Conservation (phyloP, 176 grass and related monocot genomes). For the Cymbopogon citratus region DNA sequence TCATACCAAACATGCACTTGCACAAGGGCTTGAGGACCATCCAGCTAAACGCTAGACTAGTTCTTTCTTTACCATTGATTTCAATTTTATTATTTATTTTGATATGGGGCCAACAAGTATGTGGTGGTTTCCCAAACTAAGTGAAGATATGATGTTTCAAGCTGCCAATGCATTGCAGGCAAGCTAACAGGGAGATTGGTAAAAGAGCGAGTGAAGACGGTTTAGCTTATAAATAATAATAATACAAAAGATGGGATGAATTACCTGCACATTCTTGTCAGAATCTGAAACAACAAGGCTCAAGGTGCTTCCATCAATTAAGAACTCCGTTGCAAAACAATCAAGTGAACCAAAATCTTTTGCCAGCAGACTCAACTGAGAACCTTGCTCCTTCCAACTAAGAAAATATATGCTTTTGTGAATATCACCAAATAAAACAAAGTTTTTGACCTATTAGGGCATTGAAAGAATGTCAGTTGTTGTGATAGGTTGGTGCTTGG, state of each 20-base stretch:
- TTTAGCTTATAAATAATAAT: neutral
- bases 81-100: neutral
- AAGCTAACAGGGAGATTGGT: neutral
- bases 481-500: neutral
- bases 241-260: neutral
- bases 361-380: conserved; percentile 81
- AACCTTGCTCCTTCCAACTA: conserved; percentile 98
- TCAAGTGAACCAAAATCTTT: conserved; percentile 95
- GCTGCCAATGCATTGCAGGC: neutral
- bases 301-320: conserved; percentile 94
- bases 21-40: neutral
- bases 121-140: neutral
- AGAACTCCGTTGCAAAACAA: conserved; percentile 89
- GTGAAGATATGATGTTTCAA: neutral
- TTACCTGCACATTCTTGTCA: conserved; percentile 89
- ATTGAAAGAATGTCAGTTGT: conserved; percentile 12
- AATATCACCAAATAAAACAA: conserved; percentile 87
- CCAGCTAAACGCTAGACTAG: neutral
- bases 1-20: neutral
- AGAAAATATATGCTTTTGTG: conserved; percentile 97
- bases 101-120: neutral
- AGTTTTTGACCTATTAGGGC: conserved; percentile 73
- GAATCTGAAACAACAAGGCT: conserved; percentile 84
- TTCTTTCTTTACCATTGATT: neutral
- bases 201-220: neutral